Evolutionary conservation across 352 stramenopile genomes (phyloP).

Genomic region (Phytophthora sp.): DNA sequence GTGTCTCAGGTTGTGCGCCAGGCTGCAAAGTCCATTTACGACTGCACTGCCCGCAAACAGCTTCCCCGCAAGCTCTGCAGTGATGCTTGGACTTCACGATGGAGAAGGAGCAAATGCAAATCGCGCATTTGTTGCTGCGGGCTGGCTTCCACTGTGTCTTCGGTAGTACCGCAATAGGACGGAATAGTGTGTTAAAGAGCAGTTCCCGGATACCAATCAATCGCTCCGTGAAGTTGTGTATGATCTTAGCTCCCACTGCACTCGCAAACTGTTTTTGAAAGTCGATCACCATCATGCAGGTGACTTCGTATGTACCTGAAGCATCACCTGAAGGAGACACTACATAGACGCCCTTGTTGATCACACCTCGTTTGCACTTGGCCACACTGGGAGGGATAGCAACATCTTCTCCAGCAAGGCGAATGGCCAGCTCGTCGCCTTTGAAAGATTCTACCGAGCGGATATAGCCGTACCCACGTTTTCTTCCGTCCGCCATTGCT

Average conservation of each 20-base stretch:
- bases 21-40: constrained; percentile 84
- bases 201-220: constrained; percentile 84
- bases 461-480: constrained; percentile 79
- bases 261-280: constrained; percentile 83
- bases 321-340: constrained; percentile 48
- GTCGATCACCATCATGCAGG: constrained; percentile 86
- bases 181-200: constrained; percentile 86
- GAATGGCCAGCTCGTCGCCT: constrained; percentile 75
- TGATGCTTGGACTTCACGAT: constrained; percentile 81
- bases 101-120: constrained; percentile 76
- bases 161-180: constrained; percentile 64
- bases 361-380: constrained; percentile 86
- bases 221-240: constrained; percentile 78
- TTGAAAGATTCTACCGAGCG: constrained; percentile 86
- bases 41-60: constrained; percentile 84
- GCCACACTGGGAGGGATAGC: constrained; percentile 76
- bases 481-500: constrained; percentile 61
- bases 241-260: constrained; percentile 66
- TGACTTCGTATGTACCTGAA: constrained; percentile 73
- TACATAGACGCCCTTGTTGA: constrained; percentile 83
- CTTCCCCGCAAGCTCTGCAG: constrained; percentile 82
- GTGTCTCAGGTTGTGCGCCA: constrained; percentile 56
- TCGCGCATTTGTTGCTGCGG: constrained; percentile 60
- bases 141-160: constrained; percentile 69
- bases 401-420: constrained; percentile 67